Percentiles rank a stretch among this genome's conserved stretches.
Evolutionary conservation across 805 yeast genomes (phyloP).

Genomic region (Sporopachydermia lactativora): DNA sequence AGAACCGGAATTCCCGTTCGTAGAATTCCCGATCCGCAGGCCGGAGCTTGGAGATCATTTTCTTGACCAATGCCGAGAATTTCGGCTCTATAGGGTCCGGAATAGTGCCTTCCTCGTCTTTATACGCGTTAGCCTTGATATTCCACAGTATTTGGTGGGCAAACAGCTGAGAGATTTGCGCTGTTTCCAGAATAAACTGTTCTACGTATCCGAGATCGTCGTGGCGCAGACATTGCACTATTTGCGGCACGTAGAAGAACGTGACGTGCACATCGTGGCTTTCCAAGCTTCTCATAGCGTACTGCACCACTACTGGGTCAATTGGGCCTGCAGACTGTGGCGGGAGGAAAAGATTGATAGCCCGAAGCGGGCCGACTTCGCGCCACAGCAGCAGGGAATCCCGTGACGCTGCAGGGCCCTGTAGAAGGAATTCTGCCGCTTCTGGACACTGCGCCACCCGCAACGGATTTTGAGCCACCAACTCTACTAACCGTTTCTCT

Average conservation of each 20-base stretch:
- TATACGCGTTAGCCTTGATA: constrained; percentile 83
- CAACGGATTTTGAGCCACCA: constrained; percentile 44
- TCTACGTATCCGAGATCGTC: constrained; percentile 79
- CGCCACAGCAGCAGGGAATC: constrained; percentile 47
- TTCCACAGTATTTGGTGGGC: constrained; percentile 99
- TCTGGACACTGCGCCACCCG: constrained; percentile 40
- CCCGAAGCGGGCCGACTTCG: constrained; percentile 67
- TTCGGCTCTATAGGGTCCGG: constrained; percentile 78
- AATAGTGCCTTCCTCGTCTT: constrained; percentile 71
- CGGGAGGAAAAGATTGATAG: constrained; percentile 74
- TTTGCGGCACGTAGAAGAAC: constrained; percentile 95
- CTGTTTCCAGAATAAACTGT: constrained; percentile 81
- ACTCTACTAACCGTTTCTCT: constrained; percentile 17
- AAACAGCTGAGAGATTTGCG: constrained; percentile 77
- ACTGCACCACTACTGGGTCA: constrained; percentile 44
- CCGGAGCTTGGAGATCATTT: constrained; percentile 50
- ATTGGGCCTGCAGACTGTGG: constrained; percentile 51
- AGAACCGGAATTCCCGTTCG: constrained; percentile 75
- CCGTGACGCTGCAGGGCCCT: constrained; percentile 12
- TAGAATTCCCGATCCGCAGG: constrained; percentile 52
- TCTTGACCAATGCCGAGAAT: constrained; percentile 55
- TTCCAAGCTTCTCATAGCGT: constrained; percentile 80
- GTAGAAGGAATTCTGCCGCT: constrained; percentile 41
- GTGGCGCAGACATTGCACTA: constrained; percentile 81
- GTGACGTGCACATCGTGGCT: constrained; percentile 76